Evolutionary conservation across 352 stramenopile genomes (phyloP).

Genomic region (Globisporangium spinosum): DNA sequence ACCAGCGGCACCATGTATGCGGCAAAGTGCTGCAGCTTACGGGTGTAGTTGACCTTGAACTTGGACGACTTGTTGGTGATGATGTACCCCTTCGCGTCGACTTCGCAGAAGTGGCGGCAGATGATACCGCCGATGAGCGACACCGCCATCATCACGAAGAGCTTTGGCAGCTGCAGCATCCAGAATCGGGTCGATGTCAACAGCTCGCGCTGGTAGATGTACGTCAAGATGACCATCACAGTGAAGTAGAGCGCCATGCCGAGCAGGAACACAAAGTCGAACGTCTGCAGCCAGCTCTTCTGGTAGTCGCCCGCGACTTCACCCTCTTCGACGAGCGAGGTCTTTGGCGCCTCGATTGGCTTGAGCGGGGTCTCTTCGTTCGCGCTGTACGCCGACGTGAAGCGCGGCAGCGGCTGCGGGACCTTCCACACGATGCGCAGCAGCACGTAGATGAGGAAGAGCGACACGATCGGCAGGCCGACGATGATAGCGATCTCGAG

Average conservation of each 20-base stretch:
- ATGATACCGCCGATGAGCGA: constrained; percentile 65
- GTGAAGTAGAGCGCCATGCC: constrained; percentile 47
- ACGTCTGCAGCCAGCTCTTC: constrained; percentile 48
- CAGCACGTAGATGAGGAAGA: constrained; percentile 58
- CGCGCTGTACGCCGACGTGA: constrained; percentile 36
- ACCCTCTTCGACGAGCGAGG: constrained; percentile 48
- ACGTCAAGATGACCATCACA: constrained; percentile 40
- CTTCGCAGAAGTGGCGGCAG: constrained; percentile 74
- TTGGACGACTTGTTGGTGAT: constrained; percentile 80
- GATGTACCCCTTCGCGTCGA: constrained; percentile 81
- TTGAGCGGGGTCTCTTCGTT: constrained; percentile 31
- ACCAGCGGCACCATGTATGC: constrained; percentile 82
- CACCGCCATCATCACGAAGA: constrained; percentile 53
- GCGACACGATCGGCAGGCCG: constrained; percentile 38
- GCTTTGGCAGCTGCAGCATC: constrained; percentile 53
- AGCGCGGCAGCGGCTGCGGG: constrained; percentile 31
- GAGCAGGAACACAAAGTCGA: constrained; percentile 57
- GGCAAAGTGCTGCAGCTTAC: constrained; percentile 81
- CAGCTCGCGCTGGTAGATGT: constrained; percentile 44
- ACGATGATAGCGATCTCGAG: constrained; percentile 25
- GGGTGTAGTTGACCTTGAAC: constrained; percentile 89
- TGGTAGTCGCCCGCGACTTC: constrained; percentile 57
- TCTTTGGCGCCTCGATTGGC: constrained; percentile 33
- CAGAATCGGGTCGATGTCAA: constrained; percentile 35
- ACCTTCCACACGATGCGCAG: constrained; percentile 66